Percentiles rank a stretch among this genome's conserved stretches.
phyloP scores from a whole-genome alignment of 768 basidiomycete species.

The Kwoniella sp. region DNA sequence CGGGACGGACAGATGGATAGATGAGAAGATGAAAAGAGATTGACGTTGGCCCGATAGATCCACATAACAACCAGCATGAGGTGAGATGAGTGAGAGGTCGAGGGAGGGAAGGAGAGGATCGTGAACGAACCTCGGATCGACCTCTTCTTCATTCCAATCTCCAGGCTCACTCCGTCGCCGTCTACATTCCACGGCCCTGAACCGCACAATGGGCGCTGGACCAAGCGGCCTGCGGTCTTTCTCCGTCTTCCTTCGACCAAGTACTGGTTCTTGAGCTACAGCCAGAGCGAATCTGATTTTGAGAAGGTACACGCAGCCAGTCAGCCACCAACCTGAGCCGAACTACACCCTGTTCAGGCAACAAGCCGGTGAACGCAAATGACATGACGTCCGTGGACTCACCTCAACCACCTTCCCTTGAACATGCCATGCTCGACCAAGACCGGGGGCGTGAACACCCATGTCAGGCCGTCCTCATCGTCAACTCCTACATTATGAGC shows the following conservation, averaged over 20 bases:
- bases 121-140: slow-evolving; percentile 36
- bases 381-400: not conserved
- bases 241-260: slow-evolving; percentile 45
- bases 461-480: not conserved
- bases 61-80: too few species aligned
- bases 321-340: too few species aligned
- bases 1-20: too few species aligned
- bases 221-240: slow-evolving; percentile 49
- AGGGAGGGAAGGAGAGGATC: not conserved
- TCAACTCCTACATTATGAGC: not conserved
- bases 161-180: slow-evolving; percentile 1
- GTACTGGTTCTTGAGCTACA: slow-evolving; percentile 44
- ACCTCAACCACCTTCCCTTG: slow-evolving; percentile 16
- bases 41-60: too few species aligned
- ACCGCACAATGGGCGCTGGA: slow-evolving; percentile 43
- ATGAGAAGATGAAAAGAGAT: too few species aligned
- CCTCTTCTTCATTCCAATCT: slow-evolving; percentile 37
- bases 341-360: too few species aligned
- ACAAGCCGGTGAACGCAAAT: too few species aligned
- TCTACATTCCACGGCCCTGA: slow-evolving; percentile 34
- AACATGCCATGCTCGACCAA: slow-evolving; percentile 22
- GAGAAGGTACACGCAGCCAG: not conserved
- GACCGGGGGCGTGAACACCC: slow-evolving; percentile 21
- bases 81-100: too few species aligned
- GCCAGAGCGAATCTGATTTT: slow-evolving; percentile 30